Evolutionary conservation across 2,329 filamentous ascomycete species (phyloP).

Genomic region (Septoria linicola): DNA sequence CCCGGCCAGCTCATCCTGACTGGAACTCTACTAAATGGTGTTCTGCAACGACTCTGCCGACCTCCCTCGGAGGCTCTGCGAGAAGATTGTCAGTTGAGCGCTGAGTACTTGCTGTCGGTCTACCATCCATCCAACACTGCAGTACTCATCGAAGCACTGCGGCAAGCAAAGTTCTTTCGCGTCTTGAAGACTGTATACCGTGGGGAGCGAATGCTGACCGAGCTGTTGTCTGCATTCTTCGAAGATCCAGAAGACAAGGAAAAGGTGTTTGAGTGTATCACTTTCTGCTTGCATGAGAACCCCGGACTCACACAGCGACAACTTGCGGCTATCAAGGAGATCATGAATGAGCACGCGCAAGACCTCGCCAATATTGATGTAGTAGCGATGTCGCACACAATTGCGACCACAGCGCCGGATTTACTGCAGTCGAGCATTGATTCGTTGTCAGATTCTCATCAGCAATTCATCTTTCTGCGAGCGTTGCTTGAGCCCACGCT

Average conservation of each 20-base stretch:
- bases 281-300: constrained; percentile 67
- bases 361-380: constrained; percentile 69
- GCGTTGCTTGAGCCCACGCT: constrained; percentile 67
- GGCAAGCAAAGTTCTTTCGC: constrained; percentile 79
- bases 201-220: constrained; percentile 73
- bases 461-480: constrained; percentile 74
- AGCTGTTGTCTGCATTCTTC: constrained; percentile 77
- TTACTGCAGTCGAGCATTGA: constrained; percentile 67
- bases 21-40: constrained; percentile 77
- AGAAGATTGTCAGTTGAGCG: constrained; percentile 94
- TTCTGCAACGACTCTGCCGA: constrained; percentile 78
- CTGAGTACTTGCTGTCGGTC: constrained; percentile 88
- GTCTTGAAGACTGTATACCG: constrained; percentile 89
- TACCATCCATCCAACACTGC: constrained; percentile 85
- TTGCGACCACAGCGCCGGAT: constrained; percentile 61
- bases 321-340: constrained; percentile 65
- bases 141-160: constrained; percentile 72
- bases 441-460: constrained; percentile 59
- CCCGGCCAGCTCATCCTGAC: constrained; percentile 91
- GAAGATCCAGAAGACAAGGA: constrained; percentile 77
- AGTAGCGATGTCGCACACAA: constrained; percentile 61
- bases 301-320: constrained; percentile 68
- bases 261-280: constrained; percentile 75
- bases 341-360: constrained; percentile 64
- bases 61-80: constrained; percentile 78